Base-by-base conservation (phyloP, 169 alveolate genomes). In the Eimeria sp. region DNA sequence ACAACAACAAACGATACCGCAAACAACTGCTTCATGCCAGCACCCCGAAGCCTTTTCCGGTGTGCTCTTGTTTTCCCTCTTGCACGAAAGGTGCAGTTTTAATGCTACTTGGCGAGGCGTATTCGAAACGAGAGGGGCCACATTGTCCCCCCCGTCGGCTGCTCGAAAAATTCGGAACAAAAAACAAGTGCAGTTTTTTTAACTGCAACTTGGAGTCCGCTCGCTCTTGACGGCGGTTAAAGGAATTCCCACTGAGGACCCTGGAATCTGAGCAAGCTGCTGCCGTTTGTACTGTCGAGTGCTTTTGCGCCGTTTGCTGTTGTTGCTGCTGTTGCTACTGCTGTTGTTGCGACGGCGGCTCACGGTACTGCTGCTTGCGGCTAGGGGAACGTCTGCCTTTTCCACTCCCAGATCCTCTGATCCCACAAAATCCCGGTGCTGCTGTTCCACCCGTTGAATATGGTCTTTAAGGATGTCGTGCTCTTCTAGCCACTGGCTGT, bases 371-470 rank as follows among this genome's bases (percentile, higher is more conserved):
- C n/a, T 84, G 63, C 67, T 65, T 22, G 58, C n/a, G 76, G 57
- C 25, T 2, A 40, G 45, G 61, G 78, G 40, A n/a, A 58, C n/a
- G 27, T 57, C 61, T 84, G 34, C 92, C n/a, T 58, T 84, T 9
- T 58, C 61, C 61, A 34, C 91, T 18, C 11, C 76, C 58, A n/a
- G 58, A 54, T 16, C 30, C 58, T 22, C 61, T 16, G 73, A 54
- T 84, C 61, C 61, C 57, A 40, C 92, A 34, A 45, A 47, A 58
- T 34, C 78, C 78, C 61, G 7, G 57, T 84, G 75, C 49, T 58
- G 92, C 43, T 84, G 92, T 16, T 84, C 92, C 78, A 84, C 78
- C 92, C 58, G 92, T 54, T 84, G n/a, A 18, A 84, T 84, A 78
- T 84, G 92, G 40, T 84, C 76, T 30, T 47, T 47, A n/a, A 84